Base-by-base conservation (phyloP, 2,329 filamentous ascomycete genomes). In the Pezicula radicicola region DNA sequence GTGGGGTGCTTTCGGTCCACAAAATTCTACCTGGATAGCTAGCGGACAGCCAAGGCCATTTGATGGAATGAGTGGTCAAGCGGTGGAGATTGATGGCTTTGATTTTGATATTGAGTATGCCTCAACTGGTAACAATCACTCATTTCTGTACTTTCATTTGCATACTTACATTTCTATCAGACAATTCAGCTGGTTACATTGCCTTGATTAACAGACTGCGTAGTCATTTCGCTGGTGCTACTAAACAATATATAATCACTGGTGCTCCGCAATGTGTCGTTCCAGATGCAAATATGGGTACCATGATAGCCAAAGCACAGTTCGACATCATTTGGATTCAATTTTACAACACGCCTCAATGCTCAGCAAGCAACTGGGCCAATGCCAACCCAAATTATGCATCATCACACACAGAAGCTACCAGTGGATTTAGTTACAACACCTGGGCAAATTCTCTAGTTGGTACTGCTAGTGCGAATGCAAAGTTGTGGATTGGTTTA, bases 1-100 rank as follows among this genome's bases (percentile, higher is more conserved):
- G 10, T 72, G 67, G 65, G 58, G 57, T n/a, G 65, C 70, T 51
- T 71, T 71, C 45, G 69, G 70, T 2, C 69, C 70, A 2, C 55
- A 55, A 25, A 61, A 61, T 8, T 50, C 56, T 2, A 47, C 53
- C 12, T 66, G 63, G 64, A 61, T 64, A 13, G 55, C 52, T 39
- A 48, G 52, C 2, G 57, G 57, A 41, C 56, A 63, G 35, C 55
- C 55, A 15, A 46, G 55, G 30, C 55, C 55, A 13, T 54, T 57
- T 40, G 55, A 57, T 36, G 41, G 27, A 12, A 6, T 25, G 8
- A 16, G 28, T 13, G 42, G 42, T 15, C 19, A 45, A n/a, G 42
- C 27, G 40, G 41, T 49, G 2, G n/a, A 28, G 33, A 43, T 58
- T 12, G 56, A 58, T 48, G 56, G 56, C 3, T 58, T 58, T 49